Evolutionary conservation across 805 yeast genomes (phyloP), one percentile per base, ranked within the genome.

Genomic region (Barnettozyma salicaria): DNA sequence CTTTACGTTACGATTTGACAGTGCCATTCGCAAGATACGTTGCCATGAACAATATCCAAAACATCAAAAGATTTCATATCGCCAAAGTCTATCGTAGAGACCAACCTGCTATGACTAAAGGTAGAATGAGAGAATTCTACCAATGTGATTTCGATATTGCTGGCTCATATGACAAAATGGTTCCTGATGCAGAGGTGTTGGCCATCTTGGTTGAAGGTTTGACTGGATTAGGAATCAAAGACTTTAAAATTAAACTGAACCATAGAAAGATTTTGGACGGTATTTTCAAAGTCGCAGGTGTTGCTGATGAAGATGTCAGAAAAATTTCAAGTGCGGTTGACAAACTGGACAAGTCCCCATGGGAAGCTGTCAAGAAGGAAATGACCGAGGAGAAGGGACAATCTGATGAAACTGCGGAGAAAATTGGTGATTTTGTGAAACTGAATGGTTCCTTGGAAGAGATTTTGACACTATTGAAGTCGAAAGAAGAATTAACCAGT

Each of bases 41-140:
- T 38, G 99, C 99, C 14, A 84, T 87, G 86, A 92, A 92, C 67
- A 87, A 85, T 53, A 76, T 92, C 43, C 80, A 86, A 51, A 76
- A 70, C 56, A 90, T 92, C 63, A 92, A 92, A 66, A 75, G 99
- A 58, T 92, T 78, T 60, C 99, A 92, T 65, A 86, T 92, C 47
- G 98, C 99, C 50, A 92, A 92, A 62, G 99, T 92, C 37, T 92
- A 92, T 66, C 80, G 99, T 68, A 83, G 99, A 65, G 99, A 92
- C 60, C 99, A 92, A 65, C 99, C 99, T 5, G 99, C 99, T 7
- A 92, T 92, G 98, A 90, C 97, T 35, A 92, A 92, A 65, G 99
- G 99, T 44, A 78, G 99, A 65, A 92, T 92, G 98, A 84, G 99
- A 74, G 99, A 92, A 64, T 92, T 92, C 56, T 92, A 92, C 63